Base-by-base conservation (phyloP, 1,284 basidiomycete species). In the Taiwanofungus camphoratus region DNA sequence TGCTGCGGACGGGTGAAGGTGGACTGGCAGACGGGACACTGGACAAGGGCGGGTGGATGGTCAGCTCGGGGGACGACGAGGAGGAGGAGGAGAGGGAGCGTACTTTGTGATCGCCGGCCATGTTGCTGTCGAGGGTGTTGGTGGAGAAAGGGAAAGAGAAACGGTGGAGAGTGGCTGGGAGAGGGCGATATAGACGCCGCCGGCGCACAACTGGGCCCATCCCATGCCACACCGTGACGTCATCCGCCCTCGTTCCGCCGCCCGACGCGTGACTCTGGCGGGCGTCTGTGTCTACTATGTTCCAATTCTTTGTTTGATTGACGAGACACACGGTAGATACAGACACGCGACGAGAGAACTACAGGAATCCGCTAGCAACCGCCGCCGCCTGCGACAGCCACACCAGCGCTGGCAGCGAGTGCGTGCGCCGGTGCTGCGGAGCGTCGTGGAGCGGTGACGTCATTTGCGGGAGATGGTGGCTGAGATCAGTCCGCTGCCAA, bases 1-100 rank as follows among this genome's bases (percentile, higher is more conserved):
- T 92, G 90, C 56, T 92, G 89, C 24, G 89, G 89, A 41, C 89
- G 74, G 15, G 89, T 92, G 60, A 92, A 92, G 0, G 88, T 91
- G 0, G 89, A 87, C 51, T 85, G 79, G 63, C 89, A 92, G 16
- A 92, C 86, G 15, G 84, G 79, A 61, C 86, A 88, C 54, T 61
- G 57, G 15, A 41, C 46, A 47, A 49, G 50, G 30, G 41, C 33
- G 19, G 20, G 32, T 24, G 36, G 37, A 36, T 36, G 42, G 44
- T n/a, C n/a, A n/a, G n/a, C n/a, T n/a, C 31, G 42, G 27, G 26
- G 42, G 47, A 36, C 44, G 46, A 29, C 21, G 45, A 5, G 41
- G 23, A 24, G 15, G 43, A 34, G 35, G 39, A 36, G 40, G 29
- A 39, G 49, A 36, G 36, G 45, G 44, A 41, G 49, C 56, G 27